These are phyloP conservation scores for Pyrrhoderma noxium DNA, from an alignment of 1,284 basidiomycete species.

Conservation along the genomic window DNA sequence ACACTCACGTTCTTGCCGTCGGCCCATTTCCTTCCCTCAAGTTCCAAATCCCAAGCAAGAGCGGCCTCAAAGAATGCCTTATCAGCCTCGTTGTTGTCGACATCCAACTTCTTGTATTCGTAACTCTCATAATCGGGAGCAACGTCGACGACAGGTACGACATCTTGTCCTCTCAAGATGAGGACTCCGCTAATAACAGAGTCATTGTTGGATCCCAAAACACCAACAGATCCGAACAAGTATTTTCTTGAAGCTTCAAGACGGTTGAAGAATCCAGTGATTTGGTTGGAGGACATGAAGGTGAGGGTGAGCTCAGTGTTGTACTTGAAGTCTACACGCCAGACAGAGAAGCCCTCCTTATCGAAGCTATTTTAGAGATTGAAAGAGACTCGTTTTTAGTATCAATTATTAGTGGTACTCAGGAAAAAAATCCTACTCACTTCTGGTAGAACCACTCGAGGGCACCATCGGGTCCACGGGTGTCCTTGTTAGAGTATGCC, in stretches of 20 bases:
- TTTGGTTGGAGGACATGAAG: conserved; percentile 90
- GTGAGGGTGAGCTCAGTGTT: conserved; percentile 87
- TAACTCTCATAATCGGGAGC: conserved; percentile 96
- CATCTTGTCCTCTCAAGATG: conserved; percentile 74
- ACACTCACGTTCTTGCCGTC: conserved; percentile 78
- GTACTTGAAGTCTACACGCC: conserved; percentile 96
- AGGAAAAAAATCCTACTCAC: conserved; percentile 36
- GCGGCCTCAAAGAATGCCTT: conserved; percentile 87
- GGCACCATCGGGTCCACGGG: conserved; percentile 66
- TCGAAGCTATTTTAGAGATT: conserved; percentile 59
- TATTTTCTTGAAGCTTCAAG: conserved; percentile 93
- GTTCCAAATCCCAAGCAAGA: conserved; percentile 84
- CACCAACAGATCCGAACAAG: conserved; percentile 90
- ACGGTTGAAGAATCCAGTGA: conserved; percentile 94
- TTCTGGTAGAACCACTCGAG: conserved; percentile 90
- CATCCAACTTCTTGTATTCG: conserved; percentile 65
- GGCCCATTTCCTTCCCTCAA: conserved; percentile 80
- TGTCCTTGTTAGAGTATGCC: conserved; percentile 96
- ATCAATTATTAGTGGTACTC: conserved; percentile 20
- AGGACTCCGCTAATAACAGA: conserved; percentile 74
- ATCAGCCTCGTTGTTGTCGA: conserved; percentile 59
- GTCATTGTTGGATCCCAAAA: conserved; percentile 78
- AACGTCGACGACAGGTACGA: conserved; percentile 64
- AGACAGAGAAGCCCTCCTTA: conserved; percentile 85
- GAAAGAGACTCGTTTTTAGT: conserved; percentile 21